Percentiles rank a stretch among this genome's conserved stretches.
phyloP scores from a whole-genome alignment of 345 rosid species.

The Arabidopsis arenosa region DNA sequence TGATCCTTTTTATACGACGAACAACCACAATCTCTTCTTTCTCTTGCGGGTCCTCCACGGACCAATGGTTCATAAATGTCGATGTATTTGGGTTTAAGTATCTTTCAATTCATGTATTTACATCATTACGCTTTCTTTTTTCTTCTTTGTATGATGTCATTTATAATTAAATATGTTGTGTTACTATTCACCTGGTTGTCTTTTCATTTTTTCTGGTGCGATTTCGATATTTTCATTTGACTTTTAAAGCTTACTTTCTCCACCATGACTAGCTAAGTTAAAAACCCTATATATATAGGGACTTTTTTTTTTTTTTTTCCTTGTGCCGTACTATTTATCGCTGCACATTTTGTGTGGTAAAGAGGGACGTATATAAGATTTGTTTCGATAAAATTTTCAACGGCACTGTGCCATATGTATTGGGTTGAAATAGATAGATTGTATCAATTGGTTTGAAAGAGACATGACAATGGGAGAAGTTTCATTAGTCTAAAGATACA shows the following conservation, averaged over 20 bases:
- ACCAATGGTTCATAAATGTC: conserved; percentile 35
- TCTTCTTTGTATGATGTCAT: conserved; percentile 32
- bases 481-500: conserved; percentile 20
- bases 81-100: conserved; percentile 40
- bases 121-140: conserved; percentile 19
- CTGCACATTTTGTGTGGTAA: neutral
- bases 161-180: neutral
- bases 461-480: conserved; percentile 31
- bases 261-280: conserved; percentile 6
- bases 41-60: conserved; percentile 44
- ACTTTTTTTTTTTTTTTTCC: too few relatives aligned
- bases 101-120: conserved; percentile 35
- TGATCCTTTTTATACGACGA: conserved; percentile 26
- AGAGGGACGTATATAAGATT: neutral
- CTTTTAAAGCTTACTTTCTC: conserved; percentile 28
- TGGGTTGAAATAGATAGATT: conserved; percentile 26
- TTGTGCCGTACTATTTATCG: neutral
- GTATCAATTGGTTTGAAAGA: conserved; percentile 38
- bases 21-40: conserved; percentile 36
- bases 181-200: conserved; percentile 11
- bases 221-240: conserved; percentile 31
- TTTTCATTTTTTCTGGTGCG: neutral
- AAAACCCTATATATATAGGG: neutral
- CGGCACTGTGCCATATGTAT: conserved; percentile 26
- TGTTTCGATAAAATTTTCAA: conserved; percentile 17